Base-by-base conservation (phyloP, 164 flowering plant genomes). In the Vitis labrusca region DNA sequence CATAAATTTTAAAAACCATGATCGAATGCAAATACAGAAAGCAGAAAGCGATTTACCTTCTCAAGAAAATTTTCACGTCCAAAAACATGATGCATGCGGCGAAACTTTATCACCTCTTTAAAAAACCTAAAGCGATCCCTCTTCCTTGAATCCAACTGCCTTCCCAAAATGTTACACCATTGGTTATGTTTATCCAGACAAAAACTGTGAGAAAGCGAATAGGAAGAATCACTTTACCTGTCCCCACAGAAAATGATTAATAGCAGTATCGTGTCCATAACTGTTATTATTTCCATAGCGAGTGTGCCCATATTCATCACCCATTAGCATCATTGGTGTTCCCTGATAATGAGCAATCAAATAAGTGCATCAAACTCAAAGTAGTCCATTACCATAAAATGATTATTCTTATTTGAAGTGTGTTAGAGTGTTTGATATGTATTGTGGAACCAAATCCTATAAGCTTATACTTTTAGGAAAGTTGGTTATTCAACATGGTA, bases 261-360 rank as follows among this genome's bases (percentile, higher is more conserved):
- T 76, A 49, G 82, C 80, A 71, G 76, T 87, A 78, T 95, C 98
- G 79, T 93, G 99, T 52, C 99, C 99, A 81, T 95, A 93, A 61
- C 98, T 95, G 70, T 93, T 95, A 82, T 95, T 93, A 75, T 93
- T 95, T 71, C 99, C 99, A 79, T 83, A 77, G 16, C 99, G 98
- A 29, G 97, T 90, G 75, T 95, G 99, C 47, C 89, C 97, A 76
- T 95, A 95, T 76, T 95, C 99, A 86, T 95, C 99, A 52, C 98
- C 99, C 99, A 95, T 95, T 65, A 95, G 85, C 94, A 93, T 91
- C 99, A 95, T 95, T 61, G 98, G 98, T 29, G 88, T 84, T 71
- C 99, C 98, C 99, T 95, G 68, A 49, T 64, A 9, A 63, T 32
- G 55, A 5, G 59, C 64, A 79, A 51, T 63, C 65, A 64, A 5